Evolutionary conservation across 2,329 filamentous ascomycete genomes (phyloP), one percentile per base, ranked within the genome.

Genomic region (Neocatenulostroma microsporum): DNA sequence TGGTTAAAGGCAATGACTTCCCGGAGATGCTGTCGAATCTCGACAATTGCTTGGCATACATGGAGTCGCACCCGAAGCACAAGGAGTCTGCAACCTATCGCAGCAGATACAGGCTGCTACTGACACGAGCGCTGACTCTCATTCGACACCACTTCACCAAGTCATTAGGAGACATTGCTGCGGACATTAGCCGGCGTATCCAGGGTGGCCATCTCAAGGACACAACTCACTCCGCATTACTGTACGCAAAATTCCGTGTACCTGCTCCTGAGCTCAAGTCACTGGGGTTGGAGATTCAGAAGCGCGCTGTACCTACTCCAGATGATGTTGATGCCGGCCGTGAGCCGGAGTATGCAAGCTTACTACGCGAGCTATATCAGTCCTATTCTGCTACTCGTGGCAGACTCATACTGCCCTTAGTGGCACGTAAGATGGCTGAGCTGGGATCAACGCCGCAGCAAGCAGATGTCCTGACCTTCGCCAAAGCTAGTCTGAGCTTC

Each of bases 21-120:
- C 79, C 82, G 2, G 84, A 94, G 36, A 93, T 96, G 71, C 67
- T 98, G 32, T 73, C 76, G 30, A 89, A 86, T 45, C 69, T 98
- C 33, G 88, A 96, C 61, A 78, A 85, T 36, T 98, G 89, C 58
- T 77, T 98, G 49, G 81, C 80, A 20, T 96, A 96, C 56, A 95
- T 96, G 87, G 76, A 84, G 42, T 72, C 76, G 35, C 85, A 95
- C 66, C 75, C 84, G 7, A 78, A 77, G 6, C 94, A 95, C 57
- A 83, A 84, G 45, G 89, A 96, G 60, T 81, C 88, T 3, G 81
- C 87, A 44, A 78, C 82, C 2, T 96, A 95, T 58, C 76, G 88
- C 28, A 86, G 89, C 5, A 78, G 87, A 41, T 96, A 96, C 59
- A 78, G 84, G 42, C 72, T 91, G 0, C 72, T 95, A 10, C 73